phyloP scores from a whole-genome alignment of 106 monocot genomes.

The Dendrobium chrysotoxum region DNA sequence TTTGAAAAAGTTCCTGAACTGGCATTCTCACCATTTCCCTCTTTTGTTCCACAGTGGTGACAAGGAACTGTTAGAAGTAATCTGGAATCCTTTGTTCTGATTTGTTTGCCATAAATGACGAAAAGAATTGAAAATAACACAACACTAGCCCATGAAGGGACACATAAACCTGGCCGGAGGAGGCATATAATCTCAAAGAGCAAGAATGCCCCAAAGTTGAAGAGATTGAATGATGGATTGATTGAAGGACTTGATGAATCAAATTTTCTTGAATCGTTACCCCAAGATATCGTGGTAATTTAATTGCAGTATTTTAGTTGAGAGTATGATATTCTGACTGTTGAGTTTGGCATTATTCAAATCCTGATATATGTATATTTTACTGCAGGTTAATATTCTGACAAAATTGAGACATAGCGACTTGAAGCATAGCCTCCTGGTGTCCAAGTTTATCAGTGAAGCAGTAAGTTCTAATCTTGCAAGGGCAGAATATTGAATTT shows the following conservation, averaged over 20 bases:
- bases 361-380: background rate
- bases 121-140: background rate
- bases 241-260: background rate
- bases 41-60: background rate
- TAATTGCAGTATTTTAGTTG: background rate
- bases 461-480: background rate
- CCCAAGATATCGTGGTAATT: constrained; percentile 4
- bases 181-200: background rate
- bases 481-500: background rate
- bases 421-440: constrained; percentile 1
- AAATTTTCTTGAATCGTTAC: background rate
- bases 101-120: background rate
- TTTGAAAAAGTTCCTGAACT: background rate
- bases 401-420: background rate
- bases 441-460: constrained; percentile 5
- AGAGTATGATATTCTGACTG: background rate
- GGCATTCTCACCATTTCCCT: background rate
- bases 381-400: background rate
- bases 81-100: background rate
- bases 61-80: background rate
- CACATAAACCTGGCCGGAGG: background rate
- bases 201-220: background rate
- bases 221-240: background rate
- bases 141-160: background rate
- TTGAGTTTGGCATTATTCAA: background rate